These are phyloP conservation scores for Serendipita sp. DNA, from an alignment of 768 basidiomycete genomes.

Conservation along the genomic window DNA sequence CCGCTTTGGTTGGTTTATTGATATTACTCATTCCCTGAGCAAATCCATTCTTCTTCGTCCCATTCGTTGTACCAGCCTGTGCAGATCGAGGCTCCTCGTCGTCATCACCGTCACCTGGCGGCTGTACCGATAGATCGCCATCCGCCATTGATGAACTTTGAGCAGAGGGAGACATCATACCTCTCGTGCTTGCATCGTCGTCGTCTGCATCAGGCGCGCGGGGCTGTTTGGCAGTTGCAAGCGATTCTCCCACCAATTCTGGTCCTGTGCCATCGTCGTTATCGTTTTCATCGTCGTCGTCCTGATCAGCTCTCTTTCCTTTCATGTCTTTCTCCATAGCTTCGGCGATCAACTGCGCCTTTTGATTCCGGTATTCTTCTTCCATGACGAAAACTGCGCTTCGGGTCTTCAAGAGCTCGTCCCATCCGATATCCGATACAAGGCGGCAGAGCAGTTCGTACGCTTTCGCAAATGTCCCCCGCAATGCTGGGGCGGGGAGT, in stretches of 20 bases:
- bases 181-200: conserved; percentile 58
- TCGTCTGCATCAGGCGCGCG: conserved; percentile 22
- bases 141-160: conserved; percentile 18
- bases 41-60: neutral
- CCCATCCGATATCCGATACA: conserved; percentile 94
- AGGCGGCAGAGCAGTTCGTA: conserved; percentile 81
- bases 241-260: conserved; percentile 14
- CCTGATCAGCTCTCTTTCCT: conserved; percentile 8
- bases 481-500: conserved; percentile 84
- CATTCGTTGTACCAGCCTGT: neutral
- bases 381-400: conserved; percentile 98
- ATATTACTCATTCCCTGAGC: neutral
- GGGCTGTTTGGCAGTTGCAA: conserved; percentile 15
- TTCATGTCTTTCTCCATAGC: conserved; percentile 17
- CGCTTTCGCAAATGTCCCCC: conserved; percentile 92
- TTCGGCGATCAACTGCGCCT: conserved; percentile 43
- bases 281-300: conserved; percentile 13
- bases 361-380: conserved; percentile 96
- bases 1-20: conserved; percentile 4
- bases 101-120: conserved; percentile 14
- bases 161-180: conserved; percentile 30
- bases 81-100: conserved; percentile 18
- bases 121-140: conserved; percentile 11
- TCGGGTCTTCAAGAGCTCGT: conserved; percentile 89
- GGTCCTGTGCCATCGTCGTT: conserved; percentile 15